Percentiles rank a stretch among this genome's conserved stretches.
These are phyloP conservation scores for Saksenaea vasiformis DNA, from an alignment of 371 early-diverging fungal species.

Conservation along the genomic window DNA sequence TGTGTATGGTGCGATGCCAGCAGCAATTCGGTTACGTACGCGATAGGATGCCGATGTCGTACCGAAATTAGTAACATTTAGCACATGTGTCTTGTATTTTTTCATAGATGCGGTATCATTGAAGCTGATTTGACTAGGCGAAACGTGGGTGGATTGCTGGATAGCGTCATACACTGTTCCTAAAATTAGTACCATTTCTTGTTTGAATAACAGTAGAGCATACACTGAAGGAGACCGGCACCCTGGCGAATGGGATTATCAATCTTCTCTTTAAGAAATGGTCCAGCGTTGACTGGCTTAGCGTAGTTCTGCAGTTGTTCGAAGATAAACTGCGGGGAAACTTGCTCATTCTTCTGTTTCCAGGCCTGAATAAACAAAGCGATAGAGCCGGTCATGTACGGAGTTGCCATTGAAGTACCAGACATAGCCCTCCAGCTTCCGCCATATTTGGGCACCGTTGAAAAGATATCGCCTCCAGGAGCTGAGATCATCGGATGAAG, in stretches of 20 bases:
- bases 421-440: slow-evolving; percentile 42
- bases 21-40: background rate
- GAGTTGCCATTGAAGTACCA: slow-evolving; percentile 55
- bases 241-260: slow-evolving; percentile 64
- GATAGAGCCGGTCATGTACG: slow-evolving; percentile 65
- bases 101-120: slow-evolving; percentile 61
- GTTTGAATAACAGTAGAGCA: background rate
- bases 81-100: slow-evolving; percentile 8
- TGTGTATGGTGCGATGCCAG: background rate
- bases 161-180: slow-evolving; percentile 57
- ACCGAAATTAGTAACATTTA: slow-evolving; percentile 5
- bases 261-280: slow-evolving; percentile 20
- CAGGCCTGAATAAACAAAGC: slow-evolving; percentile 59
- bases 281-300: slow-evolving; percentile 18
- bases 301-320: slow-evolving; percentile 58
- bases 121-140: slow-evolving; percentile 68
- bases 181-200: background rate
- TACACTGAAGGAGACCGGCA: slow-evolving; percentile 74
- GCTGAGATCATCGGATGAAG: slow-evolving; percentile 47
- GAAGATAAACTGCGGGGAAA: slow-evolving; percentile 14
- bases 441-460: slow-evolving; percentile 37
- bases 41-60: background rate
- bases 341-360: slow-evolving; percentile 13
- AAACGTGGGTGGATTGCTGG: slow-evolving; percentile 46
- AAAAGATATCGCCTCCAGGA: slow-evolving; percentile 64